A percentile compares a stretch with the other conserved stretches of the same genome.
Conservation (phyloP, 1,139 yeast species). For the Geotrichum candidum region DNA sequence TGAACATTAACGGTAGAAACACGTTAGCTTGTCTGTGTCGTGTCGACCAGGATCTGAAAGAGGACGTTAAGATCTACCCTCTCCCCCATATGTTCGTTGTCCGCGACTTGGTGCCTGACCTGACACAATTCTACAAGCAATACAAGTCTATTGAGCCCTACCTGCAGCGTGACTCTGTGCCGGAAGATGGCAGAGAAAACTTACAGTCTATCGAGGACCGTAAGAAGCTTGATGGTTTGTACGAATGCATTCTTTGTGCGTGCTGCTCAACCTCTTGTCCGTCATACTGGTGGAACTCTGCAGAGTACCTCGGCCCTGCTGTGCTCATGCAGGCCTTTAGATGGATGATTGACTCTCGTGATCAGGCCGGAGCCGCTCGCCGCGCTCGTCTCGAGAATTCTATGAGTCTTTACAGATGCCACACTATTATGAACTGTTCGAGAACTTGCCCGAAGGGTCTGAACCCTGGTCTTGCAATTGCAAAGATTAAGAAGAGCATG, state of each 20-base stretch:
- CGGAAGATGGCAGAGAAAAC: conserved; percentile 90
- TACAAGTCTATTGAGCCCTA: conserved; percentile 97
- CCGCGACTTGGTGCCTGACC: conserved; percentile 94
- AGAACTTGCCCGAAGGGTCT: conserved; percentile 98
- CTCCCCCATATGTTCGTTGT: conserved; percentile 98
- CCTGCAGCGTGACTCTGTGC: conserved; percentile 74
- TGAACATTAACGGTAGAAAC: conserved; percentile 97
- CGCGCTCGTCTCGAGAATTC: conserved; percentile 90
- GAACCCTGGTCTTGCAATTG: conserved; percentile 97
- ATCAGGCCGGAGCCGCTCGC: conserved; percentile 76
- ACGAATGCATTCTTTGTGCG: conserved; percentile 97
- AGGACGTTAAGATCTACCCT: conserved; percentile 86
- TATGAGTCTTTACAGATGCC: conserved; percentile 97
- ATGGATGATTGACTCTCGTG: conserved; percentile 98
- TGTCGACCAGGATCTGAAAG: conserved; percentile 71
- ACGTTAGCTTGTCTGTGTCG: conserved; percentile 95
- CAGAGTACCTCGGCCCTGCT: conserved; percentile 97
- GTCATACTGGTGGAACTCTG: conserved; percentile 99
- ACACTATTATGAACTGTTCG: conserved; percentile 97
- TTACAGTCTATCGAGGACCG: conserved; percentile 89
- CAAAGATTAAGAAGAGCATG: conserved; percentile 91
- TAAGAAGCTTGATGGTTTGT: conserved; percentile 91
- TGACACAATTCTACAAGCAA: conserved; percentile 96
- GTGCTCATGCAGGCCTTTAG: conserved; percentile 98
- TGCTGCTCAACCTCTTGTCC: conserved; percentile 99